These are phyloP conservation scores for Colletotrichum sp. DNA, from an alignment of 2,329 filamentous ascomycete genomes.

Conservation along the genomic window DNA sequence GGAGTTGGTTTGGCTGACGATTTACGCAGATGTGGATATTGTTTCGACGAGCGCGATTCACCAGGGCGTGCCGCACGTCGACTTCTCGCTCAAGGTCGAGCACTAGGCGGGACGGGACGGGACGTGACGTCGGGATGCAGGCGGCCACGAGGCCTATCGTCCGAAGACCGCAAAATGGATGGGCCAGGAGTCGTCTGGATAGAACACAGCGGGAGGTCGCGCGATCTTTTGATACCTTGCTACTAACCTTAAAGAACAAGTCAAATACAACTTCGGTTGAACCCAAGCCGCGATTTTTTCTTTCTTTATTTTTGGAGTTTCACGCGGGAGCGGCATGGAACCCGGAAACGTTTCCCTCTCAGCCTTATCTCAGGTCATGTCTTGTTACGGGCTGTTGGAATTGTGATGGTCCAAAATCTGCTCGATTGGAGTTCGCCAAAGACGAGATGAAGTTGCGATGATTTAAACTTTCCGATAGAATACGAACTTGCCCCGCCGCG, in stretches of 20 bases:
- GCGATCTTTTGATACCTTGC: background rate
- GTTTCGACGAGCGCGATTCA: conserved; percentile 97
- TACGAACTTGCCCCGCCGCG: background rate
- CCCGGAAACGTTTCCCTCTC: background rate
- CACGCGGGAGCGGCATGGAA: background rate
- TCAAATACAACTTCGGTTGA: background rate
- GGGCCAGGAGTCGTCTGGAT: background rate
- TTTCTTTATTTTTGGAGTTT: background rate
- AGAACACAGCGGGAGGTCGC: background rate
- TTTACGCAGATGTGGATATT: conserved; percentile 79
- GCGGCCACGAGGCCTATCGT: background rate
- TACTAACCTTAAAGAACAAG: background rate
- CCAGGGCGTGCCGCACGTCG: conserved; percentile 90
- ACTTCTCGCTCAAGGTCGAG: conserved; percentile 93
- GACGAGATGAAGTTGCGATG: background rate
- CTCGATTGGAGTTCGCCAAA: background rate
- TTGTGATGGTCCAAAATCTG: background rate
- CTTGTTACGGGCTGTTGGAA: background rate
- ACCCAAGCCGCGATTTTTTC: background rate
- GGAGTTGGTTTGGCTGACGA: background rate
- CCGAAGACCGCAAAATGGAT: background rate
- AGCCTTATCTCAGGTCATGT: background rate
- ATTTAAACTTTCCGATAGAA: background rate
- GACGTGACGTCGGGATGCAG: background rate
- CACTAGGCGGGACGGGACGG: conserved; percentile 27